Evolutionary conservation across 768 basidiomycete species (phyloP), one percentile per base, ranked within the genome.

Genomic region (Amanita muscaria): DNA sequence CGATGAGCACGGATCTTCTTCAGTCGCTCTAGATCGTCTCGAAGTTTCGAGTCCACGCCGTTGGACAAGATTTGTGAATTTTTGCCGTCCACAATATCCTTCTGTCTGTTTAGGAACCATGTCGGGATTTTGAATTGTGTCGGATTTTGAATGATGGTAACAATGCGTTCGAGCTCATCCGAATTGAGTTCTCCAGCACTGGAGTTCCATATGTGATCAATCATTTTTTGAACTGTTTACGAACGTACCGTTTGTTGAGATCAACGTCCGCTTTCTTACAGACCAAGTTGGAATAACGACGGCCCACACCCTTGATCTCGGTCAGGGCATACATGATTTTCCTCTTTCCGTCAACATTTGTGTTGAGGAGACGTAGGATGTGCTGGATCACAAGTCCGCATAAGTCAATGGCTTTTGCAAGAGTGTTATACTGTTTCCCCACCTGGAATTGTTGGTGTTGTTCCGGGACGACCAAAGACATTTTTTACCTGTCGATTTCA

Each of bases 181-280:
- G 96, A 93, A 80, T 99, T 97, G 63, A 99, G 85, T 58, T 99
- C 96, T 53, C 96, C 96, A 57, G 96, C 96, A 41, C 96, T 99
- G 63, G 35, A 33, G 35, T 12, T 6, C 7, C 29, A 15, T 32
- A 18, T 29, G 23, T n/a, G 4, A 15, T 19, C 66, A 12, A 14
- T 42, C 14, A 15, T 3, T 3, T 8, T 25, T 24, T 12, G 5
- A 22, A 18, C 15, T 4, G 6, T 3, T 5, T 8, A 16, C 2
- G 12, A 16, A 51, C 84, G 49, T 59, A 98, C 96, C 96, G 88
- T 73, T 99, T 99, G 76, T 79, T 90, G 50, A 99, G 79, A 62
- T 98, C 94, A 32, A 99, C 90, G 72, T 98, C 96, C 50, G 96
- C 96, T 76, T 99, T 99, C 73, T 98, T 98, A 82, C 96, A 98